Percentiles rank a stretch among this genome's conserved stretches.
phyloP scores from a whole-genome alignment of 164 flowering plant species.

The Echeveria elegans region DNA sequence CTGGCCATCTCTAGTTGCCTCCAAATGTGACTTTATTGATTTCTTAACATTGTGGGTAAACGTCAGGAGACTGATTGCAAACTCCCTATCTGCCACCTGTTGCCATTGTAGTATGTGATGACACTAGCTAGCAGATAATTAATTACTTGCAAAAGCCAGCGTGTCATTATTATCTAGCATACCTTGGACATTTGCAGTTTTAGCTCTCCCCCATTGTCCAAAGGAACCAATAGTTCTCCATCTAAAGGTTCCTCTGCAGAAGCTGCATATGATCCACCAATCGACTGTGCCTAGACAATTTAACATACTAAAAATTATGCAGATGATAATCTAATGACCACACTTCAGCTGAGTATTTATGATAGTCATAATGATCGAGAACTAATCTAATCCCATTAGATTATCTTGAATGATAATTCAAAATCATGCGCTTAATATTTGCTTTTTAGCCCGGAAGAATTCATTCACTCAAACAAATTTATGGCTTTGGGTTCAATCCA shows the following conservation, averaged over 20 bases:
- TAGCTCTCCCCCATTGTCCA: conserved; percentile 41
- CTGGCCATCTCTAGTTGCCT: conserved; percentile 22
- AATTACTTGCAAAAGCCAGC: not conserved
- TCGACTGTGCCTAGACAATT: conserved; percentile 54
- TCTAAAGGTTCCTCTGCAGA: conserved; percentile 25
- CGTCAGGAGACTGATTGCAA: conserved; percentile 32
- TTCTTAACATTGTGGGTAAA: conserved; percentile 29
- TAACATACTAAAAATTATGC: not conserved
- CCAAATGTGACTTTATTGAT: conserved; percentile 43
- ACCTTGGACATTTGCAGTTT: conserved; percentile 77
- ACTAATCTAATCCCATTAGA: not conserved
- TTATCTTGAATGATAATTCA: not conserved
- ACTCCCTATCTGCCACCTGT: conserved; percentile 71
- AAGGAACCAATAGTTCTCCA: conserved; percentile 48
- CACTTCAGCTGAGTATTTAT: not conserved
- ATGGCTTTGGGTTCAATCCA: no score
- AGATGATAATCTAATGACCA: not conserved
- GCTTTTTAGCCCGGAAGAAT: not conserved
- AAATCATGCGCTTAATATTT: not conserved
- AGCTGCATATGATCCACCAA: conserved; percentile 77
- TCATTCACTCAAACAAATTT: no score
- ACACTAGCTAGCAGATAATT: not conserved
- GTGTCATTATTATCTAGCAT: not conserved
- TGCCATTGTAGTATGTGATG: conserved; percentile 10
- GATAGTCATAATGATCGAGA: not conserved